Evolutionary conservation across 129 eudicot genomes (phyloP), one percentile per base, ranked within the genome.

Genomic region (Erigeron canadensis): DNA sequence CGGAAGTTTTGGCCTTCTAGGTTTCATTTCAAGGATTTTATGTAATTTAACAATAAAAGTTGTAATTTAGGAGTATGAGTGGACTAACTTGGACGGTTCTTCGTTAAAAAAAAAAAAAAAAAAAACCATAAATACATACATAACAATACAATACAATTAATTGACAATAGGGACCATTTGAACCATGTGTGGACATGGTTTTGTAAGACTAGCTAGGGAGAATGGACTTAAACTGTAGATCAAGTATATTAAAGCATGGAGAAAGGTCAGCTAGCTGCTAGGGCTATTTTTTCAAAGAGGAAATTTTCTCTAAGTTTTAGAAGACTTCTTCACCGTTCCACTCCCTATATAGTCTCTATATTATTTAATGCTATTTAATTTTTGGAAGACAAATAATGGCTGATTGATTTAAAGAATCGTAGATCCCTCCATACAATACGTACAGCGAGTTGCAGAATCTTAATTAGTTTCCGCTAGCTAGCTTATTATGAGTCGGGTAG

Each of bases 311-410:
- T 53, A 77, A 34, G 60, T 62, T 62, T 59, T 21, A 71, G 50
- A 70, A 50, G 82, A 78, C 77, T 78, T 65, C 61, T 71, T 77
- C 81, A 48, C 59, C 70, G 42, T 74, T 74, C 71, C 78, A 73
- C 61, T 19, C 50, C 70, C 66, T 43, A 70, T 10, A 6, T 45
- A 10, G 19, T 10, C 66, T 61, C 70, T 73, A 39, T 59, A 42
- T 62, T 77, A 77, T 38, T 77, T 17, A 77, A 70, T 77, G 81
- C 71, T 34, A 62, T 77, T 60, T 61, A 69, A 48, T 69, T 47
- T 61, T 44, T 57, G 43, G 18, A 75, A 13, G 73, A 65, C 57
- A 44, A 54, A 50, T 61, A 56, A n/a, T 39, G 40, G 16, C 40
- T 61, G 64, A 15, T 40, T 50, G 11, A 70, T 41, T 51, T 18